Evolutionary conservation across 352 stramenopile genomes (phyloP), one percentile per base, ranked within the genome.

Genomic region (Globisporangium nagaii): DNA sequence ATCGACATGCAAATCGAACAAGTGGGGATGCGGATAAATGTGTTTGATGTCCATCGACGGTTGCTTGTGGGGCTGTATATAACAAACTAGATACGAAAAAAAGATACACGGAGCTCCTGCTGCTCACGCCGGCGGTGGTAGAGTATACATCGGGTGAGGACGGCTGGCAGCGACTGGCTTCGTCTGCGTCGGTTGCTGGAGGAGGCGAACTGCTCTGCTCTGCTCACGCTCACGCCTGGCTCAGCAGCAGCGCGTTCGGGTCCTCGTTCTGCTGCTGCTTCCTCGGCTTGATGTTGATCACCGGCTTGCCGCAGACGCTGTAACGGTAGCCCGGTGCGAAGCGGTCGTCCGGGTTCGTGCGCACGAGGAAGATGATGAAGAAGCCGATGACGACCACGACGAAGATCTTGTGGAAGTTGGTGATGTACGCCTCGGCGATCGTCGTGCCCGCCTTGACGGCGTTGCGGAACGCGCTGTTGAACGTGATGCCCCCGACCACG

Each of bases 401-500:
- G 30, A 90, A 64, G 51, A 90, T 88, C 56, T 74, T 77, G 58
- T 82, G 53, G 35, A 88, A 75, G 37, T 80, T 87, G 55, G 63
- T 48, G 47, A 80, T 72, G 74, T 88, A 90, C 11, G 77, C 78
- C 41, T 87, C 71, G 8, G 67, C 50, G 19, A 68, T 58, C 8
- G 63, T 62, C 58, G 60, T 71, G 13, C 69, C 75, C 1, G 65
- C 58, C 0, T 32, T 53, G 50, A 84, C 59, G 10, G 63, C 59
- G 35, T 68, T 55, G 13, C 71, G 66, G 66, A 75, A 90, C 30
- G 70, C 64, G 60, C 68, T 61, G 58, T 84, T 90, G 58, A 90
- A 90, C 5, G 69, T 70, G 61, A 90, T 80, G 27, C 80, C 80
- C 10, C 82, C 82, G 5, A 74, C 79, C 8, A 93, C 77, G 6